phyloP scores from a whole-genome alignment of 176 grass and related monocot species.

The Carex cristatella region DNA sequence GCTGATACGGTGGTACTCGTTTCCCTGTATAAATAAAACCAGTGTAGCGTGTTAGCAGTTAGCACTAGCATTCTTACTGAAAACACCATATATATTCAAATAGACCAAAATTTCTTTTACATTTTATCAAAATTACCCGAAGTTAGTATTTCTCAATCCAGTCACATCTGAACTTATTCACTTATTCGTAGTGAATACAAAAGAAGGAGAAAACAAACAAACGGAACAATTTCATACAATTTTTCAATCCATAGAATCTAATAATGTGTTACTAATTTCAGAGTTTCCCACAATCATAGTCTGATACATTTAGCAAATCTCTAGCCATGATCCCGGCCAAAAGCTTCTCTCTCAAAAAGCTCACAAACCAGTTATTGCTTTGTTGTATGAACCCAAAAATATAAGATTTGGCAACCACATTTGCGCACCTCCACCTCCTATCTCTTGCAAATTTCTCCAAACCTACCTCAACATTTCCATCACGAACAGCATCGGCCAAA shows the following conservation, averaged over 20 bases:
- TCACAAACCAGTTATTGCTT: conserved; percentile 15
- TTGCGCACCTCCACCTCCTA: conserved; percentile 53
- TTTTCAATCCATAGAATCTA: no score
- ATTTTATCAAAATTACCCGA: no score
- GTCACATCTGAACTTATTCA: no score
- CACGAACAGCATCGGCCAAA: conserved; percentile 35
- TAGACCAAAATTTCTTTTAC: no score
- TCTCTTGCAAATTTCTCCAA: conserved; percentile 37
- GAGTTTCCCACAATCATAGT: conserved; percentile 45
- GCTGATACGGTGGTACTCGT: background rate
- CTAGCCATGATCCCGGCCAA: conserved; percentile 21
- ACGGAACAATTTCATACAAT: no score
- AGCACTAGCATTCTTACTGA: no score
- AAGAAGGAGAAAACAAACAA: no score
- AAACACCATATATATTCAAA: no score
- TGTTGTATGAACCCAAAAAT: conserved; percentile 37
- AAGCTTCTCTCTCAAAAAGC: conserved; percentile 42
- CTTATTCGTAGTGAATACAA: no score
- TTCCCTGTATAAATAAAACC: no score
- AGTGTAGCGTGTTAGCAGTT: no score
- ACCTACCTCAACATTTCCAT: conserved; percentile 19
- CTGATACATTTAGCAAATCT: background rate
- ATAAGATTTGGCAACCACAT: conserved; percentile 24
- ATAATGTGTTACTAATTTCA: background rate
- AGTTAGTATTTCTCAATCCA: no score